Evolutionary conservation across 805 yeast genomes (phyloP), one percentile per base, ranked within the genome.

Genomic region (Saccharomycopsis capsularis): DNA sequence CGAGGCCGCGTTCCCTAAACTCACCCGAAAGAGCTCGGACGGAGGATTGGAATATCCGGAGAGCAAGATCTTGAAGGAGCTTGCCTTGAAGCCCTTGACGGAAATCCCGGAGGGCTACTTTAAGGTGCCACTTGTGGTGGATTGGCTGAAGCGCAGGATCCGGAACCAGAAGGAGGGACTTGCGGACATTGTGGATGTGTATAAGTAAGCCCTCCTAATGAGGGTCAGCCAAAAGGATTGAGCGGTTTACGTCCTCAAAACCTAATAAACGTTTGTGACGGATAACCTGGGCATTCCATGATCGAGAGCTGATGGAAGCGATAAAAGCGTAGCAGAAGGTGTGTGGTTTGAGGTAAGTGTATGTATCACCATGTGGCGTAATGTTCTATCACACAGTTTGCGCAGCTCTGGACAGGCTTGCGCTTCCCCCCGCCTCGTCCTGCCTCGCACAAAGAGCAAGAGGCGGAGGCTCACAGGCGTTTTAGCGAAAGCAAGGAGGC

Each of bases 101-200:
- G 46, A 46, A 25, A 9, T 49, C 6, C 15, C 24, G 2, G n/a
- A 9, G 3, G 50, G 40, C 6, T 22, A 4, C 15, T 50, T 50
- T 27, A 22, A 35, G 6, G 37, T 29, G 3, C 55, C 55, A 4
- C 46, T 52, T 18, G 50, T 52, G 4, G 53, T 52, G 7, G 55
- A 52, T 23, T 52, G 55, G 55, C 47, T 23, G 34, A 47, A 51
- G 15, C 24, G 51, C 24, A 24, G 21, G 13, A 24, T 50, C 27
- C 38, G 47, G 25, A 50, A 30, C 48, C 44, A 35, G 13, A 47
- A 25, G 2, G 42, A 48, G 30, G 32, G 41, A 18, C 18, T 34
- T 6, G 22, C 35, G 13, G 45, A 42, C 29, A 42, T 42, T n/a
- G 22, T 46, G 27, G 49, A 27, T 16, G 29, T 9, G 49, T 40